phyloP scores from a whole-genome alignment of 1,284 basidiomycete species.

The Puccinia triticina region DNA sequence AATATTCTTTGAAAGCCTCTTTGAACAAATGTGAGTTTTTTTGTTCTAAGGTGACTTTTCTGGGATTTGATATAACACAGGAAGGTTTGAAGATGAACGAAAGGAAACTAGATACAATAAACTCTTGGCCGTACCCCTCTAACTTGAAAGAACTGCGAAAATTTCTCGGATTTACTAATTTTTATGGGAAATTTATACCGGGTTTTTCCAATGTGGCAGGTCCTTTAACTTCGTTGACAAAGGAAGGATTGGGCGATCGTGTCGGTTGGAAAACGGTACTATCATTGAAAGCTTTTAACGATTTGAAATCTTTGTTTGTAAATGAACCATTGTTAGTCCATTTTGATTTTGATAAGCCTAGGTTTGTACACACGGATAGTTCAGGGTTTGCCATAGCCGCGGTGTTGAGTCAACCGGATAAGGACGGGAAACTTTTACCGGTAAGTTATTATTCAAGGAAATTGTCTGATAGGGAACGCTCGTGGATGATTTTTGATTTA shows the following conservation, averaged over 20 bases:
- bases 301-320: too few species aligned
- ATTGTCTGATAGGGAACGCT: background rate
- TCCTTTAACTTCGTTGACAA: conserved; percentile 18
- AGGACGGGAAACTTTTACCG: background rate
- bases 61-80: too few species aligned
- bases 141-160: too few species aligned
- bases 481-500: too few species aligned
- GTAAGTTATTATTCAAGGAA: conserved; percentile 37
- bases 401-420: too few species aligned
- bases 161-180: too few species aligned
- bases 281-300: background rate
- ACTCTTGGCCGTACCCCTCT: too few species aligned
- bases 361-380: conserved; percentile 15
- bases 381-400: conserved; percentile 33
- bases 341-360: background rate
- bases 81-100: too few species aligned
- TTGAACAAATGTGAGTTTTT: conserved; percentile 31
- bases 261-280: conserved; percentile 57
- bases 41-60: conserved; percentile 15
- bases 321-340: too few species aligned
- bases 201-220: too few species aligned
- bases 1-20: conserved; percentile 18
- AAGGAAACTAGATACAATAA: too few species aligned
- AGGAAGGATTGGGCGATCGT: conserved; percentile 55
- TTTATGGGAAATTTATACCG: too few species aligned